These are phyloP conservation scores for Sesbania bispinosa DNA, from an alignment of 306 rosid genomes.

Conservation along the genomic window DNA sequence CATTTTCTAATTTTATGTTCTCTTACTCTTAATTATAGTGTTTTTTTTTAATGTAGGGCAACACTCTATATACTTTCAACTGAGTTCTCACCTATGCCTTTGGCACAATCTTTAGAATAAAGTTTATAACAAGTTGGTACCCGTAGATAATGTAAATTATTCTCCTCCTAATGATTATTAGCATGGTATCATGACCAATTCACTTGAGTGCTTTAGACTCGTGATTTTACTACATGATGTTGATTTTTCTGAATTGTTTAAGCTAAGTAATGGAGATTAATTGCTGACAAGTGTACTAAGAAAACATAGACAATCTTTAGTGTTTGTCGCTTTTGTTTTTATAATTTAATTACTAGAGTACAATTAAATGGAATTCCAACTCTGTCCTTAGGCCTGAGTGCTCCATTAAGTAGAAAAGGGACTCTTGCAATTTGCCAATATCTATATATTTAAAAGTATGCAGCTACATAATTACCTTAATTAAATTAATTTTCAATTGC, in stretches of 20 bases:
- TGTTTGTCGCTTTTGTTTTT: constrained; percentile 24
- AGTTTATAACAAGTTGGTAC: constrained; percentile 41
- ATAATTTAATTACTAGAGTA: constrained; percentile 11
- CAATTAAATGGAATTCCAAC: constrained; percentile 8
- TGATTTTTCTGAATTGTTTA: constrained; percentile 19
- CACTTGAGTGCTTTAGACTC: constrained; percentile 37
- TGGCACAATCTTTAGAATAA: constrained; percentile 24
- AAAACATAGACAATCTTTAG: constrained; percentile 28
- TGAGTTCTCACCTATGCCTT: neutral
- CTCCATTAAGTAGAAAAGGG: constrained; percentile 47
- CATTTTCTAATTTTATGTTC: neutral
- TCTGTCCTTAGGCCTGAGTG: constrained; percentile 29
- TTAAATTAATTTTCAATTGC: too few species aligned
- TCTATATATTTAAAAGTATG: too few species aligned
- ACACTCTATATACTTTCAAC: constrained; percentile 1
- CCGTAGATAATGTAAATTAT: constrained; percentile 41
- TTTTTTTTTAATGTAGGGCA: neutral
- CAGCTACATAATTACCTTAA: too few species aligned
- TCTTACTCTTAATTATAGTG: neutral
- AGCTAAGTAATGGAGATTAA: constrained; percentile 36
- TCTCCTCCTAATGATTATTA: constrained; percentile 32
- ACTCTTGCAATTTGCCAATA: too few species aligned
- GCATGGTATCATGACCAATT: constrained; percentile 30
- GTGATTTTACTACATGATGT: constrained; percentile 30
- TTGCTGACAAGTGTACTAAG: constrained; percentile 37